Percentiles rank a stretch among this genome's conserved stretches.
Conservation (phyloP, 2,329 filamentous ascomycete species). For the Sporothrix phasma region DNA sequence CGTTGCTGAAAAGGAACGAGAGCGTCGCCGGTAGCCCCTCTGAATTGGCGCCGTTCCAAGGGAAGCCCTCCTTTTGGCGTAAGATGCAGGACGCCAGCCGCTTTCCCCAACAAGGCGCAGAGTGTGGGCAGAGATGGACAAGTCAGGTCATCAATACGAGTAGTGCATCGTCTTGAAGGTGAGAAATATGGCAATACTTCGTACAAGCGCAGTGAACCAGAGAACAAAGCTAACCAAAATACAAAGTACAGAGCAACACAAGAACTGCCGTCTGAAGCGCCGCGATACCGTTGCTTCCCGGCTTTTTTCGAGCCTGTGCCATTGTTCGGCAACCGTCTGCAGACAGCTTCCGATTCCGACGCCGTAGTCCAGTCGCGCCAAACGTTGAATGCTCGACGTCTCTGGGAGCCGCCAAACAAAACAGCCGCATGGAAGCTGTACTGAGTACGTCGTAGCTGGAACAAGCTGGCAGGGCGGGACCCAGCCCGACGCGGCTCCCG, state of each 20-base stretch:
- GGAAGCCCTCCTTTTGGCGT: background rate
- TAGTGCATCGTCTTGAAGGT: too few relatives aligned
- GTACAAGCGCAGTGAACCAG: background rate
- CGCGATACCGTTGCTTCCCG: background rate
- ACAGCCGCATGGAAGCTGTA: too few relatives aligned
- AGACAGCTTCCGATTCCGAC: background rate
- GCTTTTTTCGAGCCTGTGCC: background rate
- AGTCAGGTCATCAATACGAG: too few relatives aligned
- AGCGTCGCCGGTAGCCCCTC: background rate
- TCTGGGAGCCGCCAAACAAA: too few relatives aligned
- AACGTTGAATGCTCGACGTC: background rate
- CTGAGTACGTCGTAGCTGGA: too few relatives aligned
- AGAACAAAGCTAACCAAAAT: background rate
- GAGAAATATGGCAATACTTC: background rate
- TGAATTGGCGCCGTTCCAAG: background rate
- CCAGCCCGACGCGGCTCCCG: background rate
- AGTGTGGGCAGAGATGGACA: too few relatives aligned
- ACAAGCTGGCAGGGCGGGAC: too few relatives aligned
- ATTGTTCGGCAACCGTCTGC: background rate
- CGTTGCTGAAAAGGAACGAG: background rate
- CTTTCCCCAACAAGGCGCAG: background rate
- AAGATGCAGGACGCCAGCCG: background rate
- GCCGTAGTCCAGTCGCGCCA: conserved; percentile 1
- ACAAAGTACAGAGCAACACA: background rate
- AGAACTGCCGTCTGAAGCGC: background rate